Evolutionary conservation across 2,329 filamentous ascomycete species (phyloP).

Genomic region (Chrysoporthe deuterocubensis): DNA sequence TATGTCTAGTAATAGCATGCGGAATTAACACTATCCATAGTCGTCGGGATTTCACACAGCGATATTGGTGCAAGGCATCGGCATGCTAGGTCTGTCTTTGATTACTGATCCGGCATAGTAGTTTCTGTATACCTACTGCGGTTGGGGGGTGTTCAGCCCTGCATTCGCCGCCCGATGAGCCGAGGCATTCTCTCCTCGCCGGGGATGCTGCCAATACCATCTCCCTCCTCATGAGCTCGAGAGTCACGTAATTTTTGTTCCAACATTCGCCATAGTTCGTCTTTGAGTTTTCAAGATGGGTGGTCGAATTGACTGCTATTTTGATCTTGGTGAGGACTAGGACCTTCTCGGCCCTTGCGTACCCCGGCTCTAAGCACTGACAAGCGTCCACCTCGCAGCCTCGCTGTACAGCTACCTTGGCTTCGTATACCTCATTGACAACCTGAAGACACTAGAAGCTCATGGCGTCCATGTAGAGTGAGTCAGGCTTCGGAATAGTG

Average conservation of each 20-base stretch:
- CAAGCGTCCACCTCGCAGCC: slow-evolving; percentile 48
- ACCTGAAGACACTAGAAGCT: slow-evolving; percentile 56
- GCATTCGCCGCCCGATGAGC: slow-evolving; percentile 7
- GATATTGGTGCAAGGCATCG: not conserved
- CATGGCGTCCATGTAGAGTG: slow-evolving; percentile 70
- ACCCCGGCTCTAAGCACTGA: slow-evolving; percentile 11
- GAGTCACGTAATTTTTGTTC: not conserved
- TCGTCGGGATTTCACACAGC: not conserved
- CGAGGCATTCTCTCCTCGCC: slow-evolving; percentile 11
- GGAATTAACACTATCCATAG: no score
- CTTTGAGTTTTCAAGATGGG: slow-evolving; percentile 50
- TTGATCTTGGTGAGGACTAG: slow-evolving; percentile 63
- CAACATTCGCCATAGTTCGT: not conserved
- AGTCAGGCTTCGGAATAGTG: slow-evolving; percentile 34
- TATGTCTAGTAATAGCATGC: not conserved
- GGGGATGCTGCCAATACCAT: not conserved
- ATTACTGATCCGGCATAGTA: slow-evolving; percentile 15
- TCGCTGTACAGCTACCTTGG: slow-evolving; percentile 65
- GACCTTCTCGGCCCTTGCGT: not conserved
- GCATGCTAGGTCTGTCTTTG: not conserved
- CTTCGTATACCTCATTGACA: slow-evolving; percentile 61
- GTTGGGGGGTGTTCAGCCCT: no score
- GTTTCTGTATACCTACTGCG: not conserved
- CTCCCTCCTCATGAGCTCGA: not conserved
- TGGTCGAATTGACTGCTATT: slow-evolving; percentile 66